Base-by-base conservation (phyloP, 2,329 filamentous ascomycete genomes). In the Neonectria neomacrospora region DNA sequence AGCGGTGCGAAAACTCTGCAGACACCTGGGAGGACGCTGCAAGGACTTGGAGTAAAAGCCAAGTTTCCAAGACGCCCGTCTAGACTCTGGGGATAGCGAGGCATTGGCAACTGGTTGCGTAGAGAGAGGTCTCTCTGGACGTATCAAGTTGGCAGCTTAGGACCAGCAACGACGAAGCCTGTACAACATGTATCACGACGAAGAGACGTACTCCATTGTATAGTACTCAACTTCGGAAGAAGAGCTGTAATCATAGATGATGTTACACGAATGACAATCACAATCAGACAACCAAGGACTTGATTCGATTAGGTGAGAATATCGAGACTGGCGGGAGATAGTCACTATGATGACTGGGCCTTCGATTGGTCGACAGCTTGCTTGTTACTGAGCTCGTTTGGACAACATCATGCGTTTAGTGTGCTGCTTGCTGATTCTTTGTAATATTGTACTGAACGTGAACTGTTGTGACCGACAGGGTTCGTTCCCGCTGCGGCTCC, bases 1-100 rank as follows among this genome's bases (percentile, higher is more conserved):
- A 94, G 73, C 85, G 93, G 69, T 98, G 96, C 75, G 86, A 82
- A 10, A 86, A 84, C 51, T 80, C 82, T 41, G 82, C 81, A 2
- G 80, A 82, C 44, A 83, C 81, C 16, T 93, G 90, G 85, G 89
- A 94, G 73, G 83, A 85, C 62, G 90, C 88, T 2, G 75, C 93
- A 50, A 84, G 86, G 66, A 78, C 78, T 39, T 94, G 92, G 91
- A 81, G 84, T 68, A 82, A 79, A 54, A 61, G 66, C 12, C 74
- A 71, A 50, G 66, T 68, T 42, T 45, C 52, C 11, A 59, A 65
- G 37, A 56, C 39, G 28, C 28, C 30, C 32, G 47, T 54, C 50
- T 68, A 59, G 37, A 55, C 7, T 44, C 54, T 23, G 30, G 39
- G 18, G 23, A 28, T 8, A 50, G 44, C n/a, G 42, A 52, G 41